phyloP scores from a whole-genome alignment of 2,329 filamentous ascomycete genomes.

The Fusarium sp. region DNA sequence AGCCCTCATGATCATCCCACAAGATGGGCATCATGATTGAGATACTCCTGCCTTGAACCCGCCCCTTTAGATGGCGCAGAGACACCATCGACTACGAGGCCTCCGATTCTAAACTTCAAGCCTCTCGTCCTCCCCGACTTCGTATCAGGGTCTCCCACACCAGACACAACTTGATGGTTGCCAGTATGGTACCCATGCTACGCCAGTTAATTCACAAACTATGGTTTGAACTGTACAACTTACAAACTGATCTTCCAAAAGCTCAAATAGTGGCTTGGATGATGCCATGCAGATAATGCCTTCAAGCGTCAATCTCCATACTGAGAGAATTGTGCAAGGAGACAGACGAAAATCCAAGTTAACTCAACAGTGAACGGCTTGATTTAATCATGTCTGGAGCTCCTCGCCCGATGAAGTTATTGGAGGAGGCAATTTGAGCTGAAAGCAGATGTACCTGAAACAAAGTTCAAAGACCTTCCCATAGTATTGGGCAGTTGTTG shows the following conservation, averaged over 20 bases:
- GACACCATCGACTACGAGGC: not conserved
- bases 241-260: too few relatives aligned
- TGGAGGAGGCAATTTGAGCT: not conserved
- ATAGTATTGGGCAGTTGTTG: not conserved
- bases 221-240: not conserved
- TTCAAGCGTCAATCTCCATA: not conserved
- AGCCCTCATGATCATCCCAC: not conserved
- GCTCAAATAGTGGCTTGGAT: not conserved
- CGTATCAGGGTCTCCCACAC: not conserved
- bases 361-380: not conserved
- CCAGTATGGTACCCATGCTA: not conserved
- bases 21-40: not conserved
- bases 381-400: not conserved
- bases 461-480: not conserved
- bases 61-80: not conserved
- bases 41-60: not conserved
- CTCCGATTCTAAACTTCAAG: not conserved
- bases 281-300: not conserved
- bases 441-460: not conserved
- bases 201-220: not conserved
- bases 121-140: not conserved
- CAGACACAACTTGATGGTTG: not conserved
- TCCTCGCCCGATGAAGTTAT: not conserved
- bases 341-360: not conserved
- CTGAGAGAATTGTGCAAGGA: not conserved